Evolutionary conservation across 352 stramenopile species (phyloP).

Genomic region (Labyrinthula sp.): DNA sequence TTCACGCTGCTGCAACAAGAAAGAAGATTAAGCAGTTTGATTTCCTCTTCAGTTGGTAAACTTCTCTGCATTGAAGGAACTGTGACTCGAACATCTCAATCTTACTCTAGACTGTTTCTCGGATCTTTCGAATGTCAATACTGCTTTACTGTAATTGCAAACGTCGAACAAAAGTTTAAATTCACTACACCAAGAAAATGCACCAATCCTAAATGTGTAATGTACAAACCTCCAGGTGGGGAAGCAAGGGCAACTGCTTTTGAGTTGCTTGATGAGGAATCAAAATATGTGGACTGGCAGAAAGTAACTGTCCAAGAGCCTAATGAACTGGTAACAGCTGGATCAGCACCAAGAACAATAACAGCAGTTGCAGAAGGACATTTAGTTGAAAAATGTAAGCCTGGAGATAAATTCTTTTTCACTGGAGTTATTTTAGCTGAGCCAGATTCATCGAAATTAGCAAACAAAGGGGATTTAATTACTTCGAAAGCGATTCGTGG

Average conservation of each 20-base stretch:
- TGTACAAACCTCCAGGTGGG: slow-evolving; percentile 51
- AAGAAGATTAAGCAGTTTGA: slow-evolving; percentile 62
- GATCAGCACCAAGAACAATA: slow-evolving; percentile 81
- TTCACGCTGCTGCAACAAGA: slow-evolving; percentile 18
- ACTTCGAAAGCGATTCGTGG: too few relatives aligned
- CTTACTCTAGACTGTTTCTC: slow-evolving; percentile 82
- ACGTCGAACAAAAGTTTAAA: slow-evolving; percentile 89
- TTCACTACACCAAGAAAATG: slow-evolving; percentile 87
- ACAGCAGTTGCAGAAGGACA: slow-evolving; percentile 91
- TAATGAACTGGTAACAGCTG: slow-evolving; percentile 89
- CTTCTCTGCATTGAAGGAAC: slow-evolving; percentile 76
- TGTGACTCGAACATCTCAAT: slow-evolving; percentile 87
- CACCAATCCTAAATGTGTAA: slow-evolving; percentile 78
- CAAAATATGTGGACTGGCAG: slow-evolving; percentile 95
- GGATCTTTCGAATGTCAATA: slow-evolving; percentile 79
- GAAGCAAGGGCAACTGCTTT: slow-evolving; percentile 10
- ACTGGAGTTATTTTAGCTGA: slow-evolving; percentile 80
- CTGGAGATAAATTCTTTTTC: slow-evolving; percentile 79
- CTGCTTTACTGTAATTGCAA: slow-evolving; percentile 63
- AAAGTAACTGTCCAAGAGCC: slow-evolving; percentile 94
- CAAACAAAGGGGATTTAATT: slow-evolving; percentile 41
- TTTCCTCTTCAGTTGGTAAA: slow-evolving; percentile 69
- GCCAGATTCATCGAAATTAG: slow-evolving; percentile 74
- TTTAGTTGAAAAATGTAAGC: slow-evolving; percentile 83
- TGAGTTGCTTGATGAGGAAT: slow-evolving; percentile 50